Percentiles rank a stretch among this genome's conserved stretches.
phyloP scores from a whole-genome alignment of 371 early-diverging fungal genomes.

The Sporodiniella umbellata region DNA sequence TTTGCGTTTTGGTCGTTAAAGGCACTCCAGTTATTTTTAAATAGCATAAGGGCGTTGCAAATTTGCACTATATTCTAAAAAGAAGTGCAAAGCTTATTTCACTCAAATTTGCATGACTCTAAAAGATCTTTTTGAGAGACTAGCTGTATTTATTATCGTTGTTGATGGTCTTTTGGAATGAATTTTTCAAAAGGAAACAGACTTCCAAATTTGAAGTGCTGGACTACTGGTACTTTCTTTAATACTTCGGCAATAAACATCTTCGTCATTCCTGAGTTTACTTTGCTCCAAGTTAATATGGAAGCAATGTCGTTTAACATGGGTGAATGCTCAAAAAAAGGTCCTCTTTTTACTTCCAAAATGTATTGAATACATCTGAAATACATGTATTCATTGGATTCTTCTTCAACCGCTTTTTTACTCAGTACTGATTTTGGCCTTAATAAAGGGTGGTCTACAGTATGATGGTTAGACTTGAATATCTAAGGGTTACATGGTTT shows the following conservation, averaged over 20 bases:
- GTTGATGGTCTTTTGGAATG: neutral
- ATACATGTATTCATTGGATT: constrained; percentile 82
- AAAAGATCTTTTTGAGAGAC: too few species aligned
- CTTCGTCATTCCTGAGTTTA: constrained; percentile 92
- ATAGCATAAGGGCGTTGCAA: too few species aligned
- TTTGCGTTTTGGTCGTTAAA: too few species aligned
- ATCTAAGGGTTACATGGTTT: neutral
- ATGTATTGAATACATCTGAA: constrained; percentile 85
- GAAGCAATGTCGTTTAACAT: constrained; percentile 93
- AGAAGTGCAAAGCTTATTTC: too few species aligned
- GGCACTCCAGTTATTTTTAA: too few species aligned
- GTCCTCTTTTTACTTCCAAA: constrained; percentile 58
- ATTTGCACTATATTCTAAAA: too few species aligned
- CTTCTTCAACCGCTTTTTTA: constrained; percentile 62
- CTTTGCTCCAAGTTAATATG: constrained; percentile 84
- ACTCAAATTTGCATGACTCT: too few species aligned
- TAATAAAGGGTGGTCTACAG: constrained; percentile 53
- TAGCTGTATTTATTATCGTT: too few species aligned
- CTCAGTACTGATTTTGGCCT: constrained; percentile 75
- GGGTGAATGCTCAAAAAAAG: constrained; percentile 86
- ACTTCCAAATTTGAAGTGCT: constrained; percentile 93
- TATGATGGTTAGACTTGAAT: neutral
- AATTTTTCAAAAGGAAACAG: constrained; percentile 46
- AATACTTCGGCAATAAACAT: constrained; percentile 98
- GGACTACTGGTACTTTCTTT: constrained; percentile 94